Percentiles rank a stretch among this genome's conserved stretches.
Conservation (phyloP, 441 rosid genomes). For the Bocquillonia castaneifolia region DNA sequence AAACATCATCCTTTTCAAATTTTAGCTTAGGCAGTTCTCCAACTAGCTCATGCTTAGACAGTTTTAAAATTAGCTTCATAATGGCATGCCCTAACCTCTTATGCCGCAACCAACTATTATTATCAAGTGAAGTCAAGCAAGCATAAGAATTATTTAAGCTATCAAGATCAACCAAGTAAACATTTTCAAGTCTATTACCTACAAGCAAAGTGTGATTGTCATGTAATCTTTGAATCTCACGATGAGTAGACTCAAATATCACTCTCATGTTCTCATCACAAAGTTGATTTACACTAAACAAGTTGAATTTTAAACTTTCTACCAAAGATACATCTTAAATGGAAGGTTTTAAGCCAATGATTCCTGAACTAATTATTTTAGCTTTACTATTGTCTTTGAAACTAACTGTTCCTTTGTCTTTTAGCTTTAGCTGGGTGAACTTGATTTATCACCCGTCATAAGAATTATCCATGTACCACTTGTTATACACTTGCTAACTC, state of each 20-base stretch:
- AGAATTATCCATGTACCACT: too few species aligned
- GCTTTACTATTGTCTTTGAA: not conserved
- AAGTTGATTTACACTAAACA: not conserved
- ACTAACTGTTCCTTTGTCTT: too few species aligned
- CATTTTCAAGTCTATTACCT: too few species aligned
- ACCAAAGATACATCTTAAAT: not conserved
- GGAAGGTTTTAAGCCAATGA: not conserved
- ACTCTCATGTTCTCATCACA: not conserved
- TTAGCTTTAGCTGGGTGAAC: too few species aligned
- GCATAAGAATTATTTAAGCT: too few species aligned
- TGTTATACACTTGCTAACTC: too few species aligned
- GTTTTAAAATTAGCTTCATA: not conserved
- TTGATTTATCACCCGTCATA: too few species aligned
- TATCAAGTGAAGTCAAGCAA: too few species aligned
- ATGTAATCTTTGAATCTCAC: not conserved
- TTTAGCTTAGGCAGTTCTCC: not conserved
- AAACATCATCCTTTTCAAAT: not conserved
- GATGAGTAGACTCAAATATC: not conserved
- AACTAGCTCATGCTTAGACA: not conserved
- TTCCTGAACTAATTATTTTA: not conserved
- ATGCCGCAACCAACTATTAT: not conserved
- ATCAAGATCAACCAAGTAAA: too few species aligned
- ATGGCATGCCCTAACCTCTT: not conserved
- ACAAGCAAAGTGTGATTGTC: too few species aligned
- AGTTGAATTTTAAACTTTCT: not conserved